Evolutionary conservation across 2,329 filamentous ascomycete species (phyloP), one percentile per base, ranked within the genome.

Genomic region (Botrytis fabae): DNA sequence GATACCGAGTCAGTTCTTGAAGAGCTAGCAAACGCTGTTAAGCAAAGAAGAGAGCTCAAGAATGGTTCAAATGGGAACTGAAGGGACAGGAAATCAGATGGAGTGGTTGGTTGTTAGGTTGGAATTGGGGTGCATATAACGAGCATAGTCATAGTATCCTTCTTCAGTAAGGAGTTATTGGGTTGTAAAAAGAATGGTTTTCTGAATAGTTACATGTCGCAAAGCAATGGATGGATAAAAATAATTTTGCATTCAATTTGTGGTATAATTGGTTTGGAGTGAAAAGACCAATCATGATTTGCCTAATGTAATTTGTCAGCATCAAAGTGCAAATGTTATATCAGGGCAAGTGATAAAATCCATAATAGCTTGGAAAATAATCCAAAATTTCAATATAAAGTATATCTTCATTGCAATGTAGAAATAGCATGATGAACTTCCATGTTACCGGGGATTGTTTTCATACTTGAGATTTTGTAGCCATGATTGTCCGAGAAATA

Each of bases 1-100:
- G 93, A 97, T 78, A 98, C 96, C 5, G 91, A 95, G 78, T 84
- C 85, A 0, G 92, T 95, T 2, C 89, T 98, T 18, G 91, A 92
- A 77, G 86, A 86, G 69, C 88, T 99, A 62, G 95, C 95, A 28
- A 87, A 90, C 70, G 93, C 94, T 42, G 93, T 98, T 71, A 90
- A 91, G 81, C 88, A 91, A 81, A 88, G 94, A 79, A 88, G 93
- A 81, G 87, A 85, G 74, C 76, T 84, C 4, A 71, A 71, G 32
- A 77, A 77, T 10, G 71, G 72, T 57, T 63, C 75, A 32, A 76
- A 76, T 64, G 71, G 77, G 42, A 46, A 60, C 20, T 68, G 25
- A 54, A 14, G 46, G 46, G 32, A 6, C 25, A n/a, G 10, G 25
- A 42, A 5, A 22, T 18, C 18, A 38, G n/a, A 46, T 28, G 7